These are phyloP conservation scores for Coemansia sp. DNA, from an alignment of 371 early-diverging fungal genomes.

Conservation along the genomic window DNA sequence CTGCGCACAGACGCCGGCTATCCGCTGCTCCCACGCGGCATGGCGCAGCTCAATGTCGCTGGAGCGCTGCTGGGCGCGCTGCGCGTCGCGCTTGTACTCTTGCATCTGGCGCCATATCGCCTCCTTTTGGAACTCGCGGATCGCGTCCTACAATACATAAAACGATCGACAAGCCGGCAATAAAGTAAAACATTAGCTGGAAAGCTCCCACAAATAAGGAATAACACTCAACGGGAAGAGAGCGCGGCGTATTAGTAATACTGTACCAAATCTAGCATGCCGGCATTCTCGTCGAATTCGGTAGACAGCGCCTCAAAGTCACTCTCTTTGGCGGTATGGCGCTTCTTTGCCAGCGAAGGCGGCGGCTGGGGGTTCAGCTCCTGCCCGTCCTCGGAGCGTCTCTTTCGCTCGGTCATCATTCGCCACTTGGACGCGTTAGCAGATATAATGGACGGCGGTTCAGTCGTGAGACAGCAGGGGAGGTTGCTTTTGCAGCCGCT, in stretches of 20 bases:
- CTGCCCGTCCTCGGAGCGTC: constrained; percentile 45
- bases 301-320: constrained; percentile 33
- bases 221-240: not conserved
- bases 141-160: constrained; percentile 45
- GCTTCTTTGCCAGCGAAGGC: constrained; percentile 41
- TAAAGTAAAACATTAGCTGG: not conserved
- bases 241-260: not conserved
- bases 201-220: not conserved
- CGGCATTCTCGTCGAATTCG: constrained; percentile 43
- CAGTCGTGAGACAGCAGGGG: too few species aligned
- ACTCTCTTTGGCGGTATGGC: constrained; percentile 40
- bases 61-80: constrained; percentile 51
- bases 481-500: not conserved
- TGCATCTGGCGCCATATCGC: constrained; percentile 81
- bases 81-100: constrained; percentile 70
- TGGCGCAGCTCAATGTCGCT: constrained; percentile 53
- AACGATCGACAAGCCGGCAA: not conserved
- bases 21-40: constrained; percentile 38
- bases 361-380: constrained; percentile 40
- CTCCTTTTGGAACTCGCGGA: constrained; percentile 70
- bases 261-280: constrained; percentile 44
- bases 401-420: constrained; percentile 50
- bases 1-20: constrained; percentile 38
- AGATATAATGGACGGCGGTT: too few species aligned
- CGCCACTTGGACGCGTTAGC: not conserved